Percentiles rank a stretch among this genome's conserved stretches.
Conservation (phyloP, 768 basidiomycete species). For the Tephrocybe sp. region DNA sequence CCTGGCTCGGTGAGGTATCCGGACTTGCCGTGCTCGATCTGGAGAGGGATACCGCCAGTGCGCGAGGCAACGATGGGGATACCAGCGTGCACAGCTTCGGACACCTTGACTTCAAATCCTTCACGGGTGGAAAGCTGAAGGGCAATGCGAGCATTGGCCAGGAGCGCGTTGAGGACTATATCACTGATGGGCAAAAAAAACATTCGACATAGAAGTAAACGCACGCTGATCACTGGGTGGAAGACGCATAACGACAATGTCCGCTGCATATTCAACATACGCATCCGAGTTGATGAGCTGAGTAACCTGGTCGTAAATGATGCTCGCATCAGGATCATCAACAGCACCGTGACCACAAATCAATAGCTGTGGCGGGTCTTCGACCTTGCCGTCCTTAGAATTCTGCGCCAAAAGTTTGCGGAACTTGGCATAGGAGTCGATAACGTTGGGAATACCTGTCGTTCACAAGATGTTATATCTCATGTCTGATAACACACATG, state of each 20-base stretch:
- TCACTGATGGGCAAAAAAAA: background rate
- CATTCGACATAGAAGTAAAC: slow-evolving; percentile 22
- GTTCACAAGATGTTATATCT: too few species aligned
- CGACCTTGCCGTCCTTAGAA: slow-evolving; percentile 38
- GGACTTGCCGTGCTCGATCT: slow-evolving; percentile 83
- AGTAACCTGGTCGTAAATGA: slow-evolving; percentile 81
- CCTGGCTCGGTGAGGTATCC: slow-evolving; percentile 81
- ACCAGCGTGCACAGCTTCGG: slow-evolving; percentile 89
- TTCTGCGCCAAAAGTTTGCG: slow-evolving; percentile 56
- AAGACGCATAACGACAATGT: slow-evolving; percentile 74
- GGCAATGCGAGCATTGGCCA: slow-evolving; percentile 87
- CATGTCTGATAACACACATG: slow-evolving; percentile 17
- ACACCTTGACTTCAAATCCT: slow-evolving; percentile 97
- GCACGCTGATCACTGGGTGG: slow-evolving; percentile 83
- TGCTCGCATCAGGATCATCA: slow-evolving; percentile 92
- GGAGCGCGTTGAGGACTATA: slow-evolving; percentile 79
- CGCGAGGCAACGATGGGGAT: slow-evolving; percentile 80
- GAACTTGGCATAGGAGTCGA: slow-evolving; percentile 86
- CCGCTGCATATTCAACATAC: slow-evolving; percentile 52
- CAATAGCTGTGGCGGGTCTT: slow-evolving; percentile 71
- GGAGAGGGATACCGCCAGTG: slow-evolving; percentile 93
- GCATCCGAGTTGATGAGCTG: slow-evolving; percentile 51
- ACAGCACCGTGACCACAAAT: slow-evolving; percentile 91
- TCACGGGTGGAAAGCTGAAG: slow-evolving; percentile 91
- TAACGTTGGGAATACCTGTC: slow-evolving; percentile 82